A percentile compares a stretch with the other conserved stretches of the same genome.
Evolutionary conservation across 148 eudicot species (phyloP).

Genomic region (Polygonum aviculare): DNA sequence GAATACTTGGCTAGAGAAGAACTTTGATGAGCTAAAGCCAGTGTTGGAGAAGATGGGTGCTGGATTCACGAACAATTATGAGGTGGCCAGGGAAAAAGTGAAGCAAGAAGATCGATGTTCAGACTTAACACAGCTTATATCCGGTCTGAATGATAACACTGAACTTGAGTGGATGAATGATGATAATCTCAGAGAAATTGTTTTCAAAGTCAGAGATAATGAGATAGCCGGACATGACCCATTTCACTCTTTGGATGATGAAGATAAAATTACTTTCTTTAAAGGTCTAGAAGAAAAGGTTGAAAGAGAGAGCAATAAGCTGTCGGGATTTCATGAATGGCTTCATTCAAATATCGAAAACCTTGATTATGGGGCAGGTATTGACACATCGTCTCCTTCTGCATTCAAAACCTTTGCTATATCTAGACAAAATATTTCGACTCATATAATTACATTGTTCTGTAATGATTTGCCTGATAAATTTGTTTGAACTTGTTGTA

Average conservation of each 20-base stretch:
- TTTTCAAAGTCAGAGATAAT: conserved; percentile 81
- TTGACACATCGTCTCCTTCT: neutral
- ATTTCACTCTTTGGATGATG: conserved; percentile 63
- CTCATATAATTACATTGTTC: neutral
- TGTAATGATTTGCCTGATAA: neutral
- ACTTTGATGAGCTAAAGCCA: conserved; percentile 73
- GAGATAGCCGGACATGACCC: conserved; percentile 84
- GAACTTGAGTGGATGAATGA: conserved; percentile 96
- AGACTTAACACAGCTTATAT: conserved; percentile 26
- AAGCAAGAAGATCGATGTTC: conserved; percentile 27
- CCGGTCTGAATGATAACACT: conserved; percentile 23
- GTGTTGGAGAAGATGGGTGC: conserved; percentile 52
- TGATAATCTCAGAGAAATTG: conserved; percentile 77
- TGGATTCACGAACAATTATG: conserved; percentile 64
- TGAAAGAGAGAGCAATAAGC: conserved; percentile 54
- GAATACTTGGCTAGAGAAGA: conserved; percentile 76
- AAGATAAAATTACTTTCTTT: conserved; percentile 62
- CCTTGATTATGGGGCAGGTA: conserved; percentile 97
- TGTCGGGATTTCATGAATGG: conserved; percentile 56
- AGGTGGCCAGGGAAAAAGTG: conserved; percentile 52
- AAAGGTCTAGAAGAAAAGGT: conserved; percentile 74
- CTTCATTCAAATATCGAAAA: conserved; percentile 89
- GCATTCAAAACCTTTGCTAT: neutral
- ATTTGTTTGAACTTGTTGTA: neutral
- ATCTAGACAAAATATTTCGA: neutral